Percentiles rank a stretch among this genome's conserved stretches.
Conservation (phyloP, 139 green algal genomes). For the Edaphochlamys debaryana region DNA sequence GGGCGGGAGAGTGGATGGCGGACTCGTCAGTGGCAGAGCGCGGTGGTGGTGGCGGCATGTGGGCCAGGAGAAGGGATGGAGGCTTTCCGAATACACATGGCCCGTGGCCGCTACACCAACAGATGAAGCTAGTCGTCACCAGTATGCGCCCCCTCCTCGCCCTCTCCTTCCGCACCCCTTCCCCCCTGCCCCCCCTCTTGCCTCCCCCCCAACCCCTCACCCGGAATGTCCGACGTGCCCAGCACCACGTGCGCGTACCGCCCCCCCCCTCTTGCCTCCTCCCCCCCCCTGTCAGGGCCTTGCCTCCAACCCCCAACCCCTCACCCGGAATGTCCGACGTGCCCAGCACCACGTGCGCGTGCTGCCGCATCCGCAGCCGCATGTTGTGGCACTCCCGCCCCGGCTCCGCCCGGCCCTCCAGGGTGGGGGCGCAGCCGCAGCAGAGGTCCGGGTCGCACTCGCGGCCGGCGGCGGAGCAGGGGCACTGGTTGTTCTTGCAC, state of each 20-base stretch:
- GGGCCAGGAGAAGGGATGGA: no score
- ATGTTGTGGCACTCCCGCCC: conserved; percentile 83
- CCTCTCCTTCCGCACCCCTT: no score
- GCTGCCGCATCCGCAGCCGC: conserved; percentile 74
- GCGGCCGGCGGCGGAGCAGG: conserved; percentile 81
- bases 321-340: conserved; percentile 50
- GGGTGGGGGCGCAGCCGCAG: conserved; percentile 45
- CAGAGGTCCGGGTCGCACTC: conserved; percentile 95
- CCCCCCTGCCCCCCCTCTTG: no score
- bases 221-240: conserved; percentile 51
- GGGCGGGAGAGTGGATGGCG: background rate
- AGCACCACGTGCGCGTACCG: conserved; percentile 72
- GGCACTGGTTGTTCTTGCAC: conserved; percentile 72
- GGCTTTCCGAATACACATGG: no score
- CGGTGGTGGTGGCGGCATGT: no score
- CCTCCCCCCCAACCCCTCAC: background rate
- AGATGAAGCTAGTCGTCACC: no score
- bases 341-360: conserved; percentile 70
- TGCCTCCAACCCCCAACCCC: background rate
- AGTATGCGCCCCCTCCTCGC: no score
- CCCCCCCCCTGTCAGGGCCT: background rate
- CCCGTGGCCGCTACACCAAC: no score
- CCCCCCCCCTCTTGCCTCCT: background rate
- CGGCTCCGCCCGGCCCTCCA: conserved; percentile 8
- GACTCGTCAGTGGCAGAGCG: no score